Evolutionary conservation across 495 filamentous ascomycete species (phyloP).

Genomic region (Aspergillus saccharolyticus): DNA sequence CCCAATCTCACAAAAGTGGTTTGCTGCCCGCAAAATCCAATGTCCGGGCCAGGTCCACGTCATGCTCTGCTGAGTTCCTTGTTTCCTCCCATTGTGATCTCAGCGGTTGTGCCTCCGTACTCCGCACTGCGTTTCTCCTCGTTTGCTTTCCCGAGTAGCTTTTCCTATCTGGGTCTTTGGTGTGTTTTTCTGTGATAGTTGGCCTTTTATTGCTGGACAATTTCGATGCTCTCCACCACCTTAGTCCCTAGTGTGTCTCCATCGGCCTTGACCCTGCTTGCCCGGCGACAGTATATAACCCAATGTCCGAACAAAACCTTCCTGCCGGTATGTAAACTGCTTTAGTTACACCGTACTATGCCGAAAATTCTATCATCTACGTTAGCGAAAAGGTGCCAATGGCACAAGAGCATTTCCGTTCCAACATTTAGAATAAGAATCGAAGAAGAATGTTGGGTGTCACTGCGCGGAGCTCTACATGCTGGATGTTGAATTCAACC

Average conservation of each 20-base stretch:
- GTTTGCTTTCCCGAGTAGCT: not conserved
- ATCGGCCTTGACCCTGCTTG: not conserved
- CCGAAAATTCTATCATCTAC: not conserved
- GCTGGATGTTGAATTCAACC: not conserved
- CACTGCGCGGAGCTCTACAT: constrained; percentile 1
- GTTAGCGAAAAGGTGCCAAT: not conserved
- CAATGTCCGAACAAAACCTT: no score
- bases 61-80: not conserved
- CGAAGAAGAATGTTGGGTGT: not conserved
- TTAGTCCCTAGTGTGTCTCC: not conserved
- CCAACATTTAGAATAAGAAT: not conserved
- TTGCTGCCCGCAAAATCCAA: not conserved
- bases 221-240: not conserved
- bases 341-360: no score
- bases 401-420: not conserved
- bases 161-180: not conserved
- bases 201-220: not conserved
- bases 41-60: not conserved
- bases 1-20: not conserved
- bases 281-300: no score
- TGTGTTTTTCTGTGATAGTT: not conserved
- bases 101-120: not conserved
- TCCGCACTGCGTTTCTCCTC: not conserved
- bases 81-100: not conserved
- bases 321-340: no score